Percentiles rank a stretch among this genome's conserved stretches.
Conservation (phyloP, 2,329 filamentous ascomycete species). For the Knoxdaviesia capensis region DNA sequence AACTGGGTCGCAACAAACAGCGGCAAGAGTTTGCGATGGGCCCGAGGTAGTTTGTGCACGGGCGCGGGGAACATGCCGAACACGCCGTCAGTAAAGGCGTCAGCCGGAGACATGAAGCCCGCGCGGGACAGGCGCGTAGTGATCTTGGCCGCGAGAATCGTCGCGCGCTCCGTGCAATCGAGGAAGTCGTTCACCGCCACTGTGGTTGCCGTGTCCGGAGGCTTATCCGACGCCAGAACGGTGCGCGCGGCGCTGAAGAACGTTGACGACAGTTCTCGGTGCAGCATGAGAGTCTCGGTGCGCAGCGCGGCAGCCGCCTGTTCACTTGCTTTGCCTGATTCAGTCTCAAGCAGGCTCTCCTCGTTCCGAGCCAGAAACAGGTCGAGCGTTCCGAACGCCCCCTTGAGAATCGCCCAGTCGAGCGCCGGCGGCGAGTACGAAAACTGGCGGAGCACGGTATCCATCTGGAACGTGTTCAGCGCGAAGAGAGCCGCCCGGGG, state of each 20-base stretch:
- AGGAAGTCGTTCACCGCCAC: constrained; percentile 7
- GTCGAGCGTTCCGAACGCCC: constrained; percentile 24
- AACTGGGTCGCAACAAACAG: constrained; percentile 32
- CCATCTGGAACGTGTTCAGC: constrained; percentile 27
- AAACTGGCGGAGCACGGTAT: constrained; percentile 29
- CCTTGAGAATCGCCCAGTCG: constrained; percentile 26
- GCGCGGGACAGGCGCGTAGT: constrained; percentile 22
- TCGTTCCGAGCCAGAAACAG: constrained; percentile 17
- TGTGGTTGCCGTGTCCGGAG: not conserved
- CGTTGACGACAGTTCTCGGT: constrained; percentile 23
- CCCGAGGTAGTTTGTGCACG: constrained; percentile 17
- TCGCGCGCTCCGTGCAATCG: constrained; percentile 21
- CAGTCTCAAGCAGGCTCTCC: not conserved
- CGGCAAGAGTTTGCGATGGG: constrained; percentile 23
- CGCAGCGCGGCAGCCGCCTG: not conserved
- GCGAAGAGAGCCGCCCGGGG: constrained; percentile 26
- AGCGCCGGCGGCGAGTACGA: constrained; percentile 16
- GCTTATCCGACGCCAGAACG: constrained; percentile 10
- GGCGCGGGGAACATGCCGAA: constrained; percentile 27
- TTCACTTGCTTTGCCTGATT: constrained; percentile 5
- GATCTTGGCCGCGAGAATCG: constrained; percentile 24
- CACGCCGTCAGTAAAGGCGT: constrained; percentile 22
- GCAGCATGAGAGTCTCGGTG: constrained; percentile 15
- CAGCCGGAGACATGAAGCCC: constrained; percentile 20
- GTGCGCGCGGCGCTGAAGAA: constrained; percentile 27